Evolutionary conservation across 1,284 basidiomycete genomes (phyloP), one percentile per base, ranked within the genome.

Genomic region (Abortiporus biennis): DNA sequence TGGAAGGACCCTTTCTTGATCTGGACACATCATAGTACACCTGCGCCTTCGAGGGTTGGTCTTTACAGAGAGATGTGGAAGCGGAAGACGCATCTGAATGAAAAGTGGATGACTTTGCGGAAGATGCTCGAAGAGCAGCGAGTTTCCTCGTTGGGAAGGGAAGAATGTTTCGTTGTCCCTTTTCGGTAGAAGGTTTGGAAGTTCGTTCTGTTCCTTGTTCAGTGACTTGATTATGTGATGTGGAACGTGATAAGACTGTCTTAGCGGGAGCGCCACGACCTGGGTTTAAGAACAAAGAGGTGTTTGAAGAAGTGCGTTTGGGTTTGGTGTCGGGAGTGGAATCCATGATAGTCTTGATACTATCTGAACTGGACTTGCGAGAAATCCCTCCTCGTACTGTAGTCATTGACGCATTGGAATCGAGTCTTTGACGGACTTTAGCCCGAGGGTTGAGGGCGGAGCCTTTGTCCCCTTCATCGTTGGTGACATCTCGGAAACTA

Each of bases 171-270:
- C 27, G 27, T 29, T 29, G 27, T 8, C n/a, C 27, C 8, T 9
- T n/a, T n/a, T 8, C 9, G n/a, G 27, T 29, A n/a, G n/a, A n/a
- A n/a, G 27, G 27, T n/a, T 9, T n/a, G 9, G n/a, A 8, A 9
- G 27, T 29, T n/a, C n/a, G n/a, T n/a, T n/a, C n/a, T n/a, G n/a
- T n/a, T n/a, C n/a, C n/a, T n/a, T n/a, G n/a, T n/a, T n/a, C n/a
- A n/a, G n/a, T 4, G 24, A 40, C 27, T 42, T 34, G 31, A 17
- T 42, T 42, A 21, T 42, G 40, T 9, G 40, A 42, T 21, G 40
- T 42, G 8, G 29, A 30, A 15, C 40, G 29, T 24, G 40, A 21
- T 6, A 42, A 19, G 32, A 42, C 31, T 21, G 40, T 32, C 13
- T 33, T n/a, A 3, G 40, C 40, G 17, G 40, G 40, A 21, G 40